Conservation (phyloP, 306 rosid genomes). For the Senna siamea region DNA sequence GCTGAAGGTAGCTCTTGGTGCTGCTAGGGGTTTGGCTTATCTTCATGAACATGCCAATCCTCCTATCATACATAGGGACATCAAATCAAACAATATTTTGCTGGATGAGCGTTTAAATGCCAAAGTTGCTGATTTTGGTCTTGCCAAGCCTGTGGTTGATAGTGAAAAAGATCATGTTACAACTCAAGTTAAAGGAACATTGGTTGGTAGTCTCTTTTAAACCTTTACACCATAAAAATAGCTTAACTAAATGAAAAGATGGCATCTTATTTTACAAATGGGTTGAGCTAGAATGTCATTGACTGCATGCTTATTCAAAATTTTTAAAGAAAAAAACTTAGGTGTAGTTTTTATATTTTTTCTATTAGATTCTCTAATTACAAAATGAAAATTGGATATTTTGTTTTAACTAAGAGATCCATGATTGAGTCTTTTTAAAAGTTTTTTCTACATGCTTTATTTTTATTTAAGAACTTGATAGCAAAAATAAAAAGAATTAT, state of each 20-base stretch:
- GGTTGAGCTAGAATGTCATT: too few relatives aligned
- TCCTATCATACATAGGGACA: conserved; percentile 73
- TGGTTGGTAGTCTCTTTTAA: conserved; percentile 49
- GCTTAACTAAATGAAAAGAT: background rate
- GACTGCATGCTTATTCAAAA: too few relatives aligned
- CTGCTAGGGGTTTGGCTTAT: conserved; percentile 71
- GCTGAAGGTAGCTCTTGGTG: conserved; percentile 55
- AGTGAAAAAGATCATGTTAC: conserved; percentile 48
- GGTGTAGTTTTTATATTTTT: too few relatives aligned
- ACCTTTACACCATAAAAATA: background rate
- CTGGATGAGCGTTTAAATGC: conserved; percentile 54
- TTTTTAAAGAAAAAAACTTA: too few relatives aligned
- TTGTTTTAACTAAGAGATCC: too few relatives aligned
- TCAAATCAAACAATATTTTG: conserved; percentile 67
- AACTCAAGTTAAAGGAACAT: conserved; percentile 72
- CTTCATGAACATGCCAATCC: conserved; percentile 73
- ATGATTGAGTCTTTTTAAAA: too few relatives aligned
- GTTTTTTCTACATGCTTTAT: too few relatives aligned
- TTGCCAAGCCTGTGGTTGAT: conserved; percentile 57
- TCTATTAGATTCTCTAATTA: too few relatives aligned
- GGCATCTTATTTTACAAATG: too few relatives aligned
- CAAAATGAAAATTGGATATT: too few relatives aligned
- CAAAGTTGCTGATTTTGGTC: conserved; percentile 77
- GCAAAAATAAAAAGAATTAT: too few relatives aligned
- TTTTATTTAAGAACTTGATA: too few relatives aligned